phyloP scores from a whole-genome alignment of 495 filamentous ascomycete genomes.

The Cryomyces minteri region DNA sequence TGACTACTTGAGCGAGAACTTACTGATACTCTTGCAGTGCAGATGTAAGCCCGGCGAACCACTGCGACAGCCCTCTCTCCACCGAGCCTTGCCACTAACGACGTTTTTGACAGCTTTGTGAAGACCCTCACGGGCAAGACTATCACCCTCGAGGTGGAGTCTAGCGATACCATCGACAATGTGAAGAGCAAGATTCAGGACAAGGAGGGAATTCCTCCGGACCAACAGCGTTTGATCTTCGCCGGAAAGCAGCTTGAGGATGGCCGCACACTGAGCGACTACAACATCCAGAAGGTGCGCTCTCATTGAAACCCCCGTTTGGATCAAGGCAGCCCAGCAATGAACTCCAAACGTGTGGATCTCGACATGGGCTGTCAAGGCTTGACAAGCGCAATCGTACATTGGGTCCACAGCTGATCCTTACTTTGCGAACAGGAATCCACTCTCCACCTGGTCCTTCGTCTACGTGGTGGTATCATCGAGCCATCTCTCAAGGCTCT shows the following conservation, averaged over 20 bases:
- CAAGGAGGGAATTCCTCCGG: conserved; percentile 98
- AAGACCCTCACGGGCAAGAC: conserved; percentile 57
- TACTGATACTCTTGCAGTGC: conserved; percentile 51
- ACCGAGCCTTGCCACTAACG: not conserved
- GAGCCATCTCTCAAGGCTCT: conserved; percentile 98
- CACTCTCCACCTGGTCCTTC: conserved; percentile 96
- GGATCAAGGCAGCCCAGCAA: not conserved
- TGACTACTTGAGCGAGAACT: no score
- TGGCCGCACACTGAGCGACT: conserved; percentile 93
- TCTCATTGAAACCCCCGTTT: not conserved
- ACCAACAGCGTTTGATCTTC: conserved; percentile 99
- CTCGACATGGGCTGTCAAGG: not conserved
- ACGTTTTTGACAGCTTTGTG: conserved; percentile 15
- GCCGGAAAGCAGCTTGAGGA: conserved; percentile 99
- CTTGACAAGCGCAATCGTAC: not conserved
- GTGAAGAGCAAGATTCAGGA: conserved; percentile 54
- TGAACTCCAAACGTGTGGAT: not conserved
- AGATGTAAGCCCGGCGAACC: conserved; percentile 42
- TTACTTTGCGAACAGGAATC: conserved; percentile 54
- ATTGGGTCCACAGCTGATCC: conserved; percentile 6
- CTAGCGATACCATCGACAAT: conserved; percentile 82
- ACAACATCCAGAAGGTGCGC: conserved; percentile 99
- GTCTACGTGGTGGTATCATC: conserved; percentile 98
- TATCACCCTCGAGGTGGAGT: conserved; percentile 99
- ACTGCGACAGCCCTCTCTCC: conserved; percentile 1